Conservation (phyloP, 768 basidiomycete genomes). For the Podaxis sp. region DNA sequence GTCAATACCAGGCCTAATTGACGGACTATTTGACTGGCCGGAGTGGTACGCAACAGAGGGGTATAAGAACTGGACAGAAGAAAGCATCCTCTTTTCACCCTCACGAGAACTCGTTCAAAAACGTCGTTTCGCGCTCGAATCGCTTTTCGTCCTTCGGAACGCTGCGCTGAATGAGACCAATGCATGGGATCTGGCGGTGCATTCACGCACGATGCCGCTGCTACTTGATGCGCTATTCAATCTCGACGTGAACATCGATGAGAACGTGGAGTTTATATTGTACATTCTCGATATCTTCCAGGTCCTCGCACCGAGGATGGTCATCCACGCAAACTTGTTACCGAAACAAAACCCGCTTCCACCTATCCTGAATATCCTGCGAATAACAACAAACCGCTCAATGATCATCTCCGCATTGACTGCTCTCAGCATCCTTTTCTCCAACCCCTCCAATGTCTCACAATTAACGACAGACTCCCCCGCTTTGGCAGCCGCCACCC, state of each 20-base stretch:
- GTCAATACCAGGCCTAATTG: constrained; percentile 72
- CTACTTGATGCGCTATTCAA: constrained; percentile 62
- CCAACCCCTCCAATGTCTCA: constrained; percentile 51
- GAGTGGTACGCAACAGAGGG: constrained; percentile 74
- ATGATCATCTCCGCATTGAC: constrained; percentile 65
- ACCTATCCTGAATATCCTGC: constrained; percentile 51
- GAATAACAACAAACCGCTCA: constrained; percentile 64
- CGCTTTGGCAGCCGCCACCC: constrained; percentile 58
- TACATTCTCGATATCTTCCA: constrained; percentile 71
- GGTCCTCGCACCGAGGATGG: constrained; percentile 45
- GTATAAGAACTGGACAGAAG: constrained; percentile 39
- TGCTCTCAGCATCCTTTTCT: constrained; percentile 57
- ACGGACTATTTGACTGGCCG: constrained; percentile 85
- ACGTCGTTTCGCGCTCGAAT: constrained; percentile 78
- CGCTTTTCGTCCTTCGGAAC: constrained; percentile 84
- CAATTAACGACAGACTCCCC: constrained; percentile 53
- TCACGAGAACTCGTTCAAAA: constrained; percentile 46
- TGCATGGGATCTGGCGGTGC: constrained; percentile 50
- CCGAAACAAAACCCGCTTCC: constrained; percentile 46
- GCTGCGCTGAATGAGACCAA: constrained; percentile 68
- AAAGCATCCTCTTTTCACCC: constrained; percentile 49
- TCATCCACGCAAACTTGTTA: constrained; percentile 28
- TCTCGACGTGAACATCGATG: constrained; percentile 57
- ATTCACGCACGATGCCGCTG: constrained; percentile 60
- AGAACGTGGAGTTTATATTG: constrained; percentile 68